Base-by-base conservation (phyloP, 306 rosid genomes). In the Erythrophleum fordii region DNA sequence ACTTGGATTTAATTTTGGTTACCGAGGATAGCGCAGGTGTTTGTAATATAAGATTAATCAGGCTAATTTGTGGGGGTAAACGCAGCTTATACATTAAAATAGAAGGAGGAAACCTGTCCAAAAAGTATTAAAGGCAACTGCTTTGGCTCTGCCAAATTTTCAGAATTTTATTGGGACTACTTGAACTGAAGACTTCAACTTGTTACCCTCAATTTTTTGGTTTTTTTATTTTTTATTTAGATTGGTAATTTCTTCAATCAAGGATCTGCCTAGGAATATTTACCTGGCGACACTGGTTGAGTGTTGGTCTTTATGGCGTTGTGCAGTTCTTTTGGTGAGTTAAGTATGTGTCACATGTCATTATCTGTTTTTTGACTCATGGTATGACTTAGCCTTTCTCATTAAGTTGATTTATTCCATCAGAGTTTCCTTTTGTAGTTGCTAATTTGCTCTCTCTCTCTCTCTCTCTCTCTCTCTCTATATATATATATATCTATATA, bases 161-260 rank as follows among this genome's bases (percentile, higher is more conserved):
- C 10, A 17, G 6, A 22, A 75, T 70, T 28, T 71, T 11, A 48
- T 48, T 44, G 41, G 44, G 17, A 46, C 16, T 25, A 3, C 17
- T 46, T n/a, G 4, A 48, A 48, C 17, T 28, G 60, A 51, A 35
- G 45, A 17, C 6, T 62, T 31, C 3, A 26, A 45, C 20, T 23
- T 25, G 25, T 64, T 18, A 35, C 13, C 46, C 46, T 5, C 70
- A 12, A 8, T 18, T 42, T 7, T 11, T 6, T 51, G 22, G 34
- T 12, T 44, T 25, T 23, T 42, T 6, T 5, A 42, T 12, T 12
- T 39, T 41, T 45, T n/a, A 3, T 22, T 16, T 48, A 8, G 26
- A 48, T 70, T 16, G 75, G 60, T 70, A 39, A 39, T 71, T 66
- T 77, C 12, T 53, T 53, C 16, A 13, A 45, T 39, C 55, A 78